Percentiles rank a stretch among this genome's conserved stretches.
Conservation (phyloP, 306 rosid genomes). For the Macrotyloma uniflorum region DNA sequence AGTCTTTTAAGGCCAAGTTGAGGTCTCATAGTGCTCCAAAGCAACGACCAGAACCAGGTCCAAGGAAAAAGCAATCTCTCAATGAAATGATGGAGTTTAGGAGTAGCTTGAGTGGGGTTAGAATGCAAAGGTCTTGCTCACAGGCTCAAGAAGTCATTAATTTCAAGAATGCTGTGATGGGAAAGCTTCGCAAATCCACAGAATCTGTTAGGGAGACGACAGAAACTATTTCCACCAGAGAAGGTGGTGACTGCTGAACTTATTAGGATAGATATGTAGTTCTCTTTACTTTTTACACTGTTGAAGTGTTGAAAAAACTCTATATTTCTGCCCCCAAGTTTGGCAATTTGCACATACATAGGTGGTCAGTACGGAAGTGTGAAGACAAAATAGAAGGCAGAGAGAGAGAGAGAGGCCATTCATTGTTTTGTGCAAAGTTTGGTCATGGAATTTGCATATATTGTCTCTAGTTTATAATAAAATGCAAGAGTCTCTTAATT, state of each 20-base stretch:
- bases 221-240: slow-evolving; percentile 44
- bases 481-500: slow-evolving; percentile 18
- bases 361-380: not conserved
- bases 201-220: slow-evolving; percentile 48
- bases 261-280: not conserved
- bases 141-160: slow-evolving; percentile 70
- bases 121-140: slow-evolving; percentile 87
- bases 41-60: slow-evolving; percentile 75
- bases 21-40: slow-evolving; percentile 92
- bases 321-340: not conserved
- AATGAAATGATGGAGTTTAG: slow-evolving; percentile 77
- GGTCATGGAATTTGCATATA: slow-evolving; percentile 23
- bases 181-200: slow-evolving; percentile 64
- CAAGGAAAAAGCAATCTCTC: slow-evolving; percentile 67
- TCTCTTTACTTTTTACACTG: slow-evolving; percentile 9
- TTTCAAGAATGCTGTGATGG: slow-evolving; percentile 85
- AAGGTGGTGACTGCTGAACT: slow-evolving; percentile 40
- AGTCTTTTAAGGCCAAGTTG: slow-evolving; percentile 83
- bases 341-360: slow-evolving; percentile 13
- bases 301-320: not conserved
- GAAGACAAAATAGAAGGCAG: slow-evolving; percentile 25
- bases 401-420: not conserved
- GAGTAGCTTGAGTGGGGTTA: slow-evolving; percentile 72
- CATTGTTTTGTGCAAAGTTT: slow-evolving; percentile 24
- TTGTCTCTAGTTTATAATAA: slow-evolving; percentile 2